phyloP scores from a whole-genome alignment of 2,329 filamentous ascomycete species.

The Curvularia lunata region DNA sequence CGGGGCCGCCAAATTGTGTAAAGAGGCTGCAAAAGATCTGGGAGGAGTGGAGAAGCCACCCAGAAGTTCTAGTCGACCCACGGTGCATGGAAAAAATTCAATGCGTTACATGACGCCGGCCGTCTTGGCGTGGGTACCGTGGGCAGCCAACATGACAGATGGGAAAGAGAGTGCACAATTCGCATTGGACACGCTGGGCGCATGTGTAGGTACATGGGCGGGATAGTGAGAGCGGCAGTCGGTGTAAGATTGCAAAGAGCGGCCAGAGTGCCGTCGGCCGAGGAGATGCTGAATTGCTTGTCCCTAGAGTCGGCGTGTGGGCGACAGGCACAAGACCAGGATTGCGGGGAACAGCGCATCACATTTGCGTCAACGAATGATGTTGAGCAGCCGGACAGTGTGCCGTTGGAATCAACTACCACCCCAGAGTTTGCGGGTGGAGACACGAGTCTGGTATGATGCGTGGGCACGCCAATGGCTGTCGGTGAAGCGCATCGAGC shows the following conservation, averaged over 20 bases:
- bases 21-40: constrained; percentile 30
- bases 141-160: constrained; percentile 21
- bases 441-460: constrained; percentile 22
- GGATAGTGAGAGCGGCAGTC: constrained; percentile 2
- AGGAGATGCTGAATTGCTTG: constrained; percentile 40
- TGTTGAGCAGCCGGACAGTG: constrained; percentile 16
- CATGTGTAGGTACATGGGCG: neutral
- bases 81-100: constrained; percentile 31
- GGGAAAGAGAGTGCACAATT: constrained; percentile 31
- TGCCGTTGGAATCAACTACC: constrained; percentile 22
- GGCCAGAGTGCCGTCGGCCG: constrained; percentile 21
- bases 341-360: constrained; percentile 37
- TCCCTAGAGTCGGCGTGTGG: constrained; percentile 20
- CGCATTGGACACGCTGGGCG: constrained; percentile 16
- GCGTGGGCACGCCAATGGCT: constrained; percentile 22
- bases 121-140: constrained; percentile 37
- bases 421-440: constrained; percentile 32
- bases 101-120: constrained; percentile 37
- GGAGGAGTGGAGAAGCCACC: constrained; percentile 33
- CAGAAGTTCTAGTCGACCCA: constrained; percentile 28
- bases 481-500: constrained; percentile 27
- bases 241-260: neutral
- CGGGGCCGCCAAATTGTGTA: constrained; percentile 29
- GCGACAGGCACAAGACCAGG: constrained; percentile 28
- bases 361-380: constrained; percentile 24